A percentile compares a stretch with the other conserved stretches of the same genome.
Conservation (phyloP, 2,329 filamentous ascomycete species). For the Sclerotinia borealis region DNA sequence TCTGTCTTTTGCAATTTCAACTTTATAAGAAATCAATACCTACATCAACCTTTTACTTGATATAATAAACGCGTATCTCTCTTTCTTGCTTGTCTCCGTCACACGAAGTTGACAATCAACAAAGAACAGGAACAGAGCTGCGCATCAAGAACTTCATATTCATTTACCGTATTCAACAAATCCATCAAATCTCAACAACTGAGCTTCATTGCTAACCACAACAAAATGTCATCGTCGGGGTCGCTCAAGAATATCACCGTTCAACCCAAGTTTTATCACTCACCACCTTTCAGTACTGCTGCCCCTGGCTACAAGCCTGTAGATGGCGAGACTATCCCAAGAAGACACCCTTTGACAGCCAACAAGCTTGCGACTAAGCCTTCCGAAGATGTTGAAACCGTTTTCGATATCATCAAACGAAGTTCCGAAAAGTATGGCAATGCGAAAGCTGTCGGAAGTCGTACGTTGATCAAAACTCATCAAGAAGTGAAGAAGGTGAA, state of each 20-base stretch:
- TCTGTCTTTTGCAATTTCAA: neutral
- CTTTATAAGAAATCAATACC: neutral
- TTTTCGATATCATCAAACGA: slow-evolving; percentile 58
- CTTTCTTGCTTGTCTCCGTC: neutral
- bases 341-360: slow-evolving; percentile 51
- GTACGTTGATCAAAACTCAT: slow-evolving; percentile 67
- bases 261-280: slow-evolving; percentile 32
- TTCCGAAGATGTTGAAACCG: slow-evolving; percentile 36
- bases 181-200: neutral
- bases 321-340: slow-evolving; percentile 65
- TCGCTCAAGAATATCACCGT: slow-evolving; percentile 30
- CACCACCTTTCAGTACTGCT: slow-evolving; percentile 56
- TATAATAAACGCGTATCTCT: neutral
- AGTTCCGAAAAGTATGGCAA: slow-evolving; percentile 59
- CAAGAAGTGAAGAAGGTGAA: slow-evolving; percentile 81
- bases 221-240: neutral
- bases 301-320: slow-evolving; percentile 51
- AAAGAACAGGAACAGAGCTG: neutral
- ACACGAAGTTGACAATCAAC: neutral
- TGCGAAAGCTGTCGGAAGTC: slow-evolving; percentile 58
- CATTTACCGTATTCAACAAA: neutral
- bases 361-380: slow-evolving; percentile 51
- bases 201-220: neutral
- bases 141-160: neutral
- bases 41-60: neutral